phyloP scores from a whole-genome alignment of 768 basidiomycete genomes.

The Coprinopsis sp. region DNA sequence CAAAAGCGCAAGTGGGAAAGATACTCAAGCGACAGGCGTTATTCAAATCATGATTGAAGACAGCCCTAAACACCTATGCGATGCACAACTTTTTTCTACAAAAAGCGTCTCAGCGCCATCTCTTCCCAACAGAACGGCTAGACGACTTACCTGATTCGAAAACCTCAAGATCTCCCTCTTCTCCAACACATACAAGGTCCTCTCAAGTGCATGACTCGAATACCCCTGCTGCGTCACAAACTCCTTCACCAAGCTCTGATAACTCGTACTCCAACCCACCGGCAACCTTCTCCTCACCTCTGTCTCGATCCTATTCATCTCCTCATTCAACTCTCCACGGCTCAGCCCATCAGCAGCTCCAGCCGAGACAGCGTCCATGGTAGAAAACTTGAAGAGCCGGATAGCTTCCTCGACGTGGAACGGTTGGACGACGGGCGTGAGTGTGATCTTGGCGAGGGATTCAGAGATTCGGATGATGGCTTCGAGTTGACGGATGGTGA shows the following conservation, averaged over 20 bases:
- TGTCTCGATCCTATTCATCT: conserved; percentile 86
- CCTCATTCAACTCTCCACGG: conserved; percentile 87
- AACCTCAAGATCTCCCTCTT: conserved; percentile 95
- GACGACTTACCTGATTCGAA: conserved; percentile 53
- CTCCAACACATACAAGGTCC: conserved; percentile 88
- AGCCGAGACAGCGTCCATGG: conserved; percentile 97
- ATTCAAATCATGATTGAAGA: too few species aligned
- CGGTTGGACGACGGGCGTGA: conserved; percentile 79
- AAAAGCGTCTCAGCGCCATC: conserved; percentile 5
- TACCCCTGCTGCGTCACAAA: conserved; percentile 93
- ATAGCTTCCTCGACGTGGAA: conserved; percentile 98
- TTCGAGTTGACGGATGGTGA: conserved; percentile 95
- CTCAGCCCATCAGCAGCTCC: conserved; percentile 92
- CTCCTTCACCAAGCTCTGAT: conserved; percentile 87
- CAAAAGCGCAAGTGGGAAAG: not conserved
- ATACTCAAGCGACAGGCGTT: not conserved
- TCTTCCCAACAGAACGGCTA: not conserved
- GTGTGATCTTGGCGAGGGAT: conserved; percentile 89
- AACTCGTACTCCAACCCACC: conserved; percentile 96
- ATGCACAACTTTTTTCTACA: conserved; percentile 45
- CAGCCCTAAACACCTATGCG: conserved; percentile 19
- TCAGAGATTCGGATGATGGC: conserved; percentile 99
- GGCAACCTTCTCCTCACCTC: conserved; percentile 80
- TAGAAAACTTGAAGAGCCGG: conserved; percentile 96
- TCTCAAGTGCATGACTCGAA: conserved; percentile 84